These are phyloP conservation scores for Trypanosoma vivax DNA, from an alignment of 208 protist genomes.

Conservation along the genomic window DNA sequence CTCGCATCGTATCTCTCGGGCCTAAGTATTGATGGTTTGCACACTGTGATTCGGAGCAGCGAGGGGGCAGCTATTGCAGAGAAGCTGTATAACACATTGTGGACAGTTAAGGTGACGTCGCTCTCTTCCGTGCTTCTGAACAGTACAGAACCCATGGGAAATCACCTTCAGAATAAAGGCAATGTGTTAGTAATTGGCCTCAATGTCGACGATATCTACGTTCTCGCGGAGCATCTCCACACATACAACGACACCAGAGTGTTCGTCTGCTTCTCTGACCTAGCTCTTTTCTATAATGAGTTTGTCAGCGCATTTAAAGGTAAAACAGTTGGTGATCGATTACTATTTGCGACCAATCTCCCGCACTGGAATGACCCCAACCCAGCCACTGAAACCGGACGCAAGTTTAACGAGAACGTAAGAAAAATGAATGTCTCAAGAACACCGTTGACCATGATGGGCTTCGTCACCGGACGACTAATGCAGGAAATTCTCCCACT, in stretches of 20 bases:
- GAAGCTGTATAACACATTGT: neutral
- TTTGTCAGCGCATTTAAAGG: slow-evolving; percentile 20
- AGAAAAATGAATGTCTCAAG: too few species aligned
- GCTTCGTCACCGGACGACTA: slow-evolving; percentile 5
- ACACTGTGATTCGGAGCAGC: neutral
- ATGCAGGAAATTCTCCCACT: slow-evolving; percentile 10
- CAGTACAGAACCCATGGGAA: neutral
- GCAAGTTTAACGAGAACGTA: slow-evolving; percentile 8
- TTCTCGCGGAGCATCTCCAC: slow-evolving; percentile 15
- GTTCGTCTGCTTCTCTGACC: slow-evolving; percentile 28
- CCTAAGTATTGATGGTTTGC: neutral
- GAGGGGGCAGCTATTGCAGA: neutral
- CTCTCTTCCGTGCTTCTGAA: neutral
- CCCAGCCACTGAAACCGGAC: slow-evolving; percentile 4
- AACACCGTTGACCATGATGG: slow-evolving; percentile 9
- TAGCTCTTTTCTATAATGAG: slow-evolving; percentile 23
- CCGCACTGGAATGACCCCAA: slow-evolving; percentile 38
- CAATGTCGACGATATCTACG: slow-evolving; percentile 7
- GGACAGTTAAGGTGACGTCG: slow-evolving; percentile 10
- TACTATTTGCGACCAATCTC: slow-evolving; percentile 37
- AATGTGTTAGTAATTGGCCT: slow-evolving; percentile 20
- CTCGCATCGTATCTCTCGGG: neutral
- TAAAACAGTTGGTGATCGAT: slow-evolving; percentile 4
- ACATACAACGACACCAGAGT: slow-evolving; percentile 7
- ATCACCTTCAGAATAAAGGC: neutral